phyloP scores from a whole-genome alignment of 2,329 filamentous ascomycete species.

The Penicillium corylophilum region DNA sequence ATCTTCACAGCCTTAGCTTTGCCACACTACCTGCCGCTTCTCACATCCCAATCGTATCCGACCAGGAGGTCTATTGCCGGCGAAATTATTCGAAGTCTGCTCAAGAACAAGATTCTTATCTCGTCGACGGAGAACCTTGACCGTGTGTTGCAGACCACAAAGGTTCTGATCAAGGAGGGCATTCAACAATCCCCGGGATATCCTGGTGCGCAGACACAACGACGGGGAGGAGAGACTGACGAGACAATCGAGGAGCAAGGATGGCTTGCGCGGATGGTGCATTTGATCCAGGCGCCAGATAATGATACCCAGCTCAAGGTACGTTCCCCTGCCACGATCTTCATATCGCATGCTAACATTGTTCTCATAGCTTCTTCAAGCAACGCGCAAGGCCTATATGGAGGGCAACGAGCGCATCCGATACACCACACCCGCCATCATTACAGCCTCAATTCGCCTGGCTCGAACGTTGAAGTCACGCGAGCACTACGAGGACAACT shows the following conservation, averaged over 20 bases:
- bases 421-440: constrained; percentile 88
- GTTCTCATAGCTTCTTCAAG: constrained; percentile 67
- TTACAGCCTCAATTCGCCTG: constrained; percentile 86
- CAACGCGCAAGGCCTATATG: constrained; percentile 78
- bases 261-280: constrained; percentile 89
- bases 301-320: constrained; percentile 91
- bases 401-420: constrained; percentile 95
- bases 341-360: constrained; percentile 12
- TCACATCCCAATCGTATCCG: constrained; percentile 88
- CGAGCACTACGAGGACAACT: constrained; percentile 81
- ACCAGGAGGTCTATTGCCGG: constrained; percentile 88
- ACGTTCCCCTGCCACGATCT: constrained; percentile 6
- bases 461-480: constrained; percentile 84
- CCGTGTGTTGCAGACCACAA: constrained; percentile 82
- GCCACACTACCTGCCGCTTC: constrained; percentile 85
- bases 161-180: constrained; percentile 91
- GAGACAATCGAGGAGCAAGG: constrained; percentile 98
- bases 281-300: constrained; percentile 76
- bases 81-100: constrained; percentile 78
- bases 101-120: constrained; percentile 78
- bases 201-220: constrained; percentile 70
- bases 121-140: constrained; percentile 76
- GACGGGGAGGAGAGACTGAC: constrained; percentile 81
- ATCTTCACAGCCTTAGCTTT: constrained; percentile 95
- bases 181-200: constrained; percentile 81